phyloP scores from a whole-genome alignment of 2,329 filamentous ascomycete genomes.

The Alternaria sp. region DNA sequence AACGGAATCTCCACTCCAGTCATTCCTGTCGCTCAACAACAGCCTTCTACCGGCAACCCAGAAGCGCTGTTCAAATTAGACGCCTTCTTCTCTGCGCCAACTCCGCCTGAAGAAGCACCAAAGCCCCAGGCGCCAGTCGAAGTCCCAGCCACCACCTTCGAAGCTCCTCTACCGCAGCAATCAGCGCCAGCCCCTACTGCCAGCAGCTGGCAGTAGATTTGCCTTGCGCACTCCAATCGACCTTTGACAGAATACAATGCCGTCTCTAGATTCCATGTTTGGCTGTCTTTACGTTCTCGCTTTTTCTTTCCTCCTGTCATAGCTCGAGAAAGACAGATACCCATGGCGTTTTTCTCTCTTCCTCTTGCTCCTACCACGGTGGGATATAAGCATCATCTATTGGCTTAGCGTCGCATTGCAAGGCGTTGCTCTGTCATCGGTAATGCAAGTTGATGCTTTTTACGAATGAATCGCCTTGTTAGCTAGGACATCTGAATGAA shows the following conservation, averaged over 20 bases:
- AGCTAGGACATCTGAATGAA: background rate
- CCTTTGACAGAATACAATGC: background rate
- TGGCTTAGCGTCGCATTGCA: background rate
- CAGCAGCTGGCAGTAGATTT: constrained; percentile 32
- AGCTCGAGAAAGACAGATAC: constrained; percentile 15
- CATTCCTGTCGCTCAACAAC: constrained; percentile 11
- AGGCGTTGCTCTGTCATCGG: background rate
- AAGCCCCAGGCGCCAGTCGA: constrained; percentile 11
- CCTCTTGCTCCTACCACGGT: background rate
- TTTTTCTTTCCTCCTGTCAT: background rate
- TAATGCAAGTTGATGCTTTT: background rate
- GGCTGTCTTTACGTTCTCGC: background rate
- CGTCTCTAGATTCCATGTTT: background rate
- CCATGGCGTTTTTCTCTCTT: constrained; percentile 12
- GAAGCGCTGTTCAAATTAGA: constrained; percentile 22
- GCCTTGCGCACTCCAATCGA: background rate
- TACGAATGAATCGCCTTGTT: background rate
- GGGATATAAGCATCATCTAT: background rate
- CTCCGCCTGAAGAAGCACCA: constrained; percentile 29
- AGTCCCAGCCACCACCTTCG: background rate
- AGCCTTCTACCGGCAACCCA: constrained; percentile 8
- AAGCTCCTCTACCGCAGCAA: background rate
- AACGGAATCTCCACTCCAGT: constrained; percentile 21
- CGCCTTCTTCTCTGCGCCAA: constrained; percentile 32
- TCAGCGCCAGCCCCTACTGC: background rate